A percentile compares a stretch with the other conserved stretches of the same genome.
These are phyloP conservation scores for Fomitopsis palustris DNA, from an alignment of 1,284 basidiomycete species.

Conservation along the genomic window DNA sequence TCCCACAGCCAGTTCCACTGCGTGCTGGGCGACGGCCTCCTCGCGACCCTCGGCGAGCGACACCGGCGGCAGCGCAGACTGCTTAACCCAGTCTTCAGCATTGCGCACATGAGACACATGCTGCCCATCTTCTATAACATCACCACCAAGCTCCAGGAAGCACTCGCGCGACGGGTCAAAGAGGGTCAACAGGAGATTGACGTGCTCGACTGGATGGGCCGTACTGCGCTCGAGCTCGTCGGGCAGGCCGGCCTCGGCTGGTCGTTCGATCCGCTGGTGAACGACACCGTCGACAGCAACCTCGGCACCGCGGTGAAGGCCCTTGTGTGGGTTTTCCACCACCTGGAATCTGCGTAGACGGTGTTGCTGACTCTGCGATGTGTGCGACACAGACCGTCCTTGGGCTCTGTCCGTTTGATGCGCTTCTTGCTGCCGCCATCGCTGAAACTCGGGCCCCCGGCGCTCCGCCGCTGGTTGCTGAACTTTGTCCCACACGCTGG, in stretches of 20 bases:
- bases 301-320: constrained; percentile 29
- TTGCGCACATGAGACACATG: constrained; percentile 21
- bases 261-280: constrained; percentile 33
- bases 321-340: constrained; percentile 20
- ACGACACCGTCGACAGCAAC: constrained; percentile 21
- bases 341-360: neutral
- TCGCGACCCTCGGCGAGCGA: constrained; percentile 17
- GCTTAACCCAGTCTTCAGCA: constrained; percentile 24
- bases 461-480: constrained; percentile 12
- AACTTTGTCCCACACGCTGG: constrained; percentile 12
- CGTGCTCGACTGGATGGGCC: constrained; percentile 33
- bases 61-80: constrained; percentile 24
- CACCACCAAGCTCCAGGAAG: constrained; percentile 13
- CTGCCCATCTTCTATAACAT: constrained; percentile 12
- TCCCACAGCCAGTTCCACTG: constrained; percentile 3
- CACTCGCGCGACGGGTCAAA: constrained; percentile 8
- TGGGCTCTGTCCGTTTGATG: constrained; percentile 5
- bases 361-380: neutral
- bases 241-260: constrained; percentile 34
- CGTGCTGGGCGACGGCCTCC: constrained; percentile 15
- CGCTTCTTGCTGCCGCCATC: constrained; percentile 12
- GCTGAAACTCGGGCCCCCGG: constrained; percentile 7
- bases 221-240: constrained; percentile 30
- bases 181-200: constrained; percentile 28
- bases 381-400: constrained; percentile 11